phyloP scores from a whole-genome alignment of 345 rosid genomes.

The Syzygium aromaticum region DNA sequence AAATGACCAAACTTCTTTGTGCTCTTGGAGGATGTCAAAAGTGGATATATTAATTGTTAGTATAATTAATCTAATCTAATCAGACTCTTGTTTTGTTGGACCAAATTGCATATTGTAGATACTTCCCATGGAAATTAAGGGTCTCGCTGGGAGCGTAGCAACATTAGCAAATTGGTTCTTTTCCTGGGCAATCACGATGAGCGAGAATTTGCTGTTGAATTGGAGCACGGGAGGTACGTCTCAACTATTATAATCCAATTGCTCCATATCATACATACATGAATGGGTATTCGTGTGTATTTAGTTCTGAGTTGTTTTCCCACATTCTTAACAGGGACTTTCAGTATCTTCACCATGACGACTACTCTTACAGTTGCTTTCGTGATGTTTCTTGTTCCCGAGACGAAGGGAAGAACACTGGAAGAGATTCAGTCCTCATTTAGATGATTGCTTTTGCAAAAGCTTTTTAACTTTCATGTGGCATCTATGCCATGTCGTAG shows the following conservation, averaged over 20 bases:
- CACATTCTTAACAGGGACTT: slow-evolving; percentile 35
- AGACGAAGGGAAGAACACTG: slow-evolving; percentile 63
- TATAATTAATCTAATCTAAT: not conserved
- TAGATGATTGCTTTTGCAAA: slow-evolving; percentile 22
- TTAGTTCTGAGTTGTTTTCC: not conserved
- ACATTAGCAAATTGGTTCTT: slow-evolving; percentile 49
- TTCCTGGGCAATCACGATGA: slow-evolving; percentile 44
- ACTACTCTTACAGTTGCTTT: slow-evolving; percentile 32
- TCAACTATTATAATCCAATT: not conserved
- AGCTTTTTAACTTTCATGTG: not conserved
- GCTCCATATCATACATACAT: not conserved
- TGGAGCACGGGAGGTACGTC: slow-evolving; percentile 58
- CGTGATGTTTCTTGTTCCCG: slow-evolving; percentile 44
- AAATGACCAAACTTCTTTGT: not conserved
- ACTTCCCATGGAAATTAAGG: slow-evolving; percentile 48
- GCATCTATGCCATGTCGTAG: not conserved
- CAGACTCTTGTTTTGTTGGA: not conserved
- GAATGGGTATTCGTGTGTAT: not conserved
- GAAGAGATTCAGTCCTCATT: slow-evolving; percentile 70
- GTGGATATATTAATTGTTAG: not conserved
- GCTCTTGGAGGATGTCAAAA: not conserved
- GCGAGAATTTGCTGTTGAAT: slow-evolving; percentile 44
- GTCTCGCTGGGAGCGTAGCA: slow-evolving; percentile 64
- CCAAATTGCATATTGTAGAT: slow-evolving; percentile 1
- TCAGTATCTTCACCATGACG: slow-evolving; percentile 31